Evolutionary conservation across 805 yeast species (phyloP).

Genomic region (Blastobotrys peoriensis): DNA sequence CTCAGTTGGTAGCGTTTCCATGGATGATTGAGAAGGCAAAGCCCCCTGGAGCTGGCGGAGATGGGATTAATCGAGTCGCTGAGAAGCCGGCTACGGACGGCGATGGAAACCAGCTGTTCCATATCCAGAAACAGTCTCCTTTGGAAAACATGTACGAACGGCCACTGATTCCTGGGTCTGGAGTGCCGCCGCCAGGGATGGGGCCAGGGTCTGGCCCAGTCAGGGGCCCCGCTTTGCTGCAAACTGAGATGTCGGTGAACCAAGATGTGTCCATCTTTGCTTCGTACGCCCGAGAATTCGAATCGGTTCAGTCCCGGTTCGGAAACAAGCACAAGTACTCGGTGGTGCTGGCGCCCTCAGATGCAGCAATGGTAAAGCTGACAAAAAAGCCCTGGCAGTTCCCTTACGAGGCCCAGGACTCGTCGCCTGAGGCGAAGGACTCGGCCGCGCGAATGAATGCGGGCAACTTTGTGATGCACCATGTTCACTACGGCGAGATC

Average conservation of each 20-base stretch:
- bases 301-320: constrained; percentile 43
- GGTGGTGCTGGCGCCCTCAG: constrained; percentile 67
- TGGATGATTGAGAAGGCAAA: neutral
- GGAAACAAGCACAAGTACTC: constrained; percentile 38
- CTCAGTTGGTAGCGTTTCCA: neutral
- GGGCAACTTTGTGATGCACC: constrained; percentile 54
- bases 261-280: constrained; percentile 55
- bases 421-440: constrained; percentile 38
- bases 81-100: constrained; percentile 7
- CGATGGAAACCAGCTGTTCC: constrained; percentile 10
- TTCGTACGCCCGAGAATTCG: constrained; percentile 61
- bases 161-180: neutral
- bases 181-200: constrained; percentile 12
- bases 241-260: constrained; percentile 36
- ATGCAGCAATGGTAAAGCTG: constrained; percentile 50
- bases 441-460: constrained; percentile 46
- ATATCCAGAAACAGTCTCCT: constrained; percentile 7
- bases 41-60: neutral
- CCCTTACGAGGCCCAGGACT: constrained; percentile 42
- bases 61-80: constrained; percentile 6
- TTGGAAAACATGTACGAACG: neutral
- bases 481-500: constrained; percentile 41
- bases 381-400: constrained; percentile 75
- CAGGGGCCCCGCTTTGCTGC: constrained; percentile 24
- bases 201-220: constrained; percentile 27